phyloP scores from a whole-genome alignment of 2,329 filamentous ascomycete species.

The Didymella pomorum region DNA sequence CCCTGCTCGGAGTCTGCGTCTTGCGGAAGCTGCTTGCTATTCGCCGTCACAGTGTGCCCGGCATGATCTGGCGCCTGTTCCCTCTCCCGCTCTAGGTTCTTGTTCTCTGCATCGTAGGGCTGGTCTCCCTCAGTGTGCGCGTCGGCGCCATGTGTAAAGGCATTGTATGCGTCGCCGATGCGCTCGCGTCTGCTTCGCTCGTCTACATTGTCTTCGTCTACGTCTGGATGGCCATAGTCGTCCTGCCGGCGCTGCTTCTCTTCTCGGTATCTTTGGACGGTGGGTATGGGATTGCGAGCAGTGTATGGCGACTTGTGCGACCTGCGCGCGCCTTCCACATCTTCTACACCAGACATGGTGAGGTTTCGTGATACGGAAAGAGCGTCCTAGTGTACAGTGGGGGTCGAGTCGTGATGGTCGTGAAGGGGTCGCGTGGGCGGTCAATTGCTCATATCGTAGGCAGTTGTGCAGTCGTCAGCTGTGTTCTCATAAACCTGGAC shows the following conservation, averaged over 20 bases:
- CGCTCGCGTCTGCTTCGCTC: slow-evolving; percentile 46
- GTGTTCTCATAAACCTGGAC: slow-evolving; percentile 1
- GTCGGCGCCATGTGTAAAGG: slow-evolving; percentile 42
- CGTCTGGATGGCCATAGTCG: slow-evolving; percentile 37
- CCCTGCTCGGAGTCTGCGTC: slow-evolving; percentile 34
- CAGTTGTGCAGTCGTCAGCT: slow-evolving; percentile 12
- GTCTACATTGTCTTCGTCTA: slow-evolving; percentile 29
- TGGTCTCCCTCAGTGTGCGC: slow-evolving; percentile 33
- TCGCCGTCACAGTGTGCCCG: slow-evolving; percentile 30
- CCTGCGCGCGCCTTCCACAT: slow-evolving; percentile 48
- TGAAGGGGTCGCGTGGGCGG: neutral
- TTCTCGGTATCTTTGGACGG: slow-evolving; percentile 56
- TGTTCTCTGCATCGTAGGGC: slow-evolving; percentile 48
- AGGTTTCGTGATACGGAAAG: neutral
- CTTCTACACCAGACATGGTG: slow-evolving; percentile 54
- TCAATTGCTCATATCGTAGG: slow-evolving; percentile 14
- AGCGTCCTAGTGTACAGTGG: neutral
- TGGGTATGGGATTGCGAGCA: slow-evolving; percentile 55
- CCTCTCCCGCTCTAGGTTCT: slow-evolving; percentile 42
- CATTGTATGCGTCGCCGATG: slow-evolving; percentile 48
- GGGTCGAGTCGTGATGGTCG: neutral
- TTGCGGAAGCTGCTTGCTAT: slow-evolving; percentile 26
- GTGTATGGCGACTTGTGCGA: slow-evolving; percentile 56
- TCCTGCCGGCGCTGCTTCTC: slow-evolving; percentile 56
- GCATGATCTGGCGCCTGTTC: slow-evolving; percentile 46